Base-by-base conservation (phyloP, 1,284 basidiomycete species). In the Sutorius eximius region DNA sequence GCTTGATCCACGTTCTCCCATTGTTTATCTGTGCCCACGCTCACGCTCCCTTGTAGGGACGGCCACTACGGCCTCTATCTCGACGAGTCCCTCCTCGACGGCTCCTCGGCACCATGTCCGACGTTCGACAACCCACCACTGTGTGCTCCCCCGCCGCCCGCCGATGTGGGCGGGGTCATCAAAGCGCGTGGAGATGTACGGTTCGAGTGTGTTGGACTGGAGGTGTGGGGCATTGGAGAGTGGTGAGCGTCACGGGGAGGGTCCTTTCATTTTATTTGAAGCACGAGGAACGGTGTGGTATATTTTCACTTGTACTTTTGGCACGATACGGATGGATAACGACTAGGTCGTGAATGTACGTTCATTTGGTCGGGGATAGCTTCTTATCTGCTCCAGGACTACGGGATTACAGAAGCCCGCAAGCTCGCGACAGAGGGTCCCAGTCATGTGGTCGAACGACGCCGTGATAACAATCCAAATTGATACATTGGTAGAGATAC, bases 81-180 rank as follows among this genome's bases (percentile, higher is more conserved):
- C n/a, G 93, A 96, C 67, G 83, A 87, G 1, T 81, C 84, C 0
- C 82, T 99, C 18, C 81, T 85, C 40, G 86, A 89, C 47, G 95
- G 96, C 11, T 89, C 92, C 0, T 93, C 91, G 1, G 87, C 91
- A 1, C 77, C 77, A 0, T 95, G 93, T 66, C 87, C 88, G 1
- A 94, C 94, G 0, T 98, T 95, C 70, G 84, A 83, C 44, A 99
- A 99, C 63, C 89, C 91, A 40, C 82, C 90, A 0, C 73, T 98
- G 6, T 95, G 91, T 66, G 75, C 77, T 0, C 62, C 45, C 2
- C 34, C 20, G 7, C 6, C 32, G 0, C 52, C 22, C 2, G 22
- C 5, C 22, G 22, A 16, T 27, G 77, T 5, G 20, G 20, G 42
- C 32, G 77, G 78, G 1, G 64, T 72, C 0, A 33, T 37, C 11